These are phyloP conservation scores for Cylindrotheca fusiformis DNA, from an alignment of 108 stramenopile genomes.

Conservation along the genomic window DNA sequence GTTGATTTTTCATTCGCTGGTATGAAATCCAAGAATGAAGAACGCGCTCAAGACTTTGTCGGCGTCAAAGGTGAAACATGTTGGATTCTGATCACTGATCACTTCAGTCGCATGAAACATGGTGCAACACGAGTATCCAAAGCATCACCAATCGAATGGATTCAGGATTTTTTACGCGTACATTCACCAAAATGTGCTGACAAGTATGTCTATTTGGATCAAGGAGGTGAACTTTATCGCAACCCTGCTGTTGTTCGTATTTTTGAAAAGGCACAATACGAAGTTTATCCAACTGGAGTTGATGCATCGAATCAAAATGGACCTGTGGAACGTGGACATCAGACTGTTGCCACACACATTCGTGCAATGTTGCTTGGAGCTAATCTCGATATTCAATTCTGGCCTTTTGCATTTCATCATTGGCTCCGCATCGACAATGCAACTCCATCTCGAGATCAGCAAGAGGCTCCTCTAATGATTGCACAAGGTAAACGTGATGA, in stretches of 20 bases:
- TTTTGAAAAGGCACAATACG: constrained; percentile 5
- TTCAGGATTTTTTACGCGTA: too few relatives aligned
- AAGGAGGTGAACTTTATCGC: constrained; percentile 29
- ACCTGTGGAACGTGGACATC: too few relatives aligned
- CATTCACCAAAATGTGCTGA: too few relatives aligned
- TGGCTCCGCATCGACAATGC: constrained; percentile 23
- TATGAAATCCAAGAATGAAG: too few relatives aligned
- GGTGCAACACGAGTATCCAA: constrained; percentile 10
- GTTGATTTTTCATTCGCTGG: constrained; percentile 13
- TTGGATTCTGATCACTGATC: too few relatives aligned
- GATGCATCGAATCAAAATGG: constrained; percentile 29
- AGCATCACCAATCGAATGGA: constrained; percentile 14
- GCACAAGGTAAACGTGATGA: too few relatives aligned
- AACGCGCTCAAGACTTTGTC: too few relatives aligned
- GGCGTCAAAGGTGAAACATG: too few relatives aligned
- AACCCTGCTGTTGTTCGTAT: too few relatives aligned
- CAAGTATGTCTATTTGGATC: too few relatives aligned
- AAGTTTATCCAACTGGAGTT: constrained; percentile 19
- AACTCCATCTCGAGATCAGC: constrained; percentile 6
- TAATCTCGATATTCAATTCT: constrained; percentile 6
- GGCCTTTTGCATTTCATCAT: too few relatives aligned
- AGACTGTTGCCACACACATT: constrained; percentile 12
- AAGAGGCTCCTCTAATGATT: background rate
- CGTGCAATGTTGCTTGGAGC: constrained; percentile 23
- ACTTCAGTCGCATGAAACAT: constrained; percentile 14